These are phyloP conservation scores for Reticulascus tulasneorum DNA, from an alignment of 2,329 filamentous ascomycete species.

Conservation along the genomic window DNA sequence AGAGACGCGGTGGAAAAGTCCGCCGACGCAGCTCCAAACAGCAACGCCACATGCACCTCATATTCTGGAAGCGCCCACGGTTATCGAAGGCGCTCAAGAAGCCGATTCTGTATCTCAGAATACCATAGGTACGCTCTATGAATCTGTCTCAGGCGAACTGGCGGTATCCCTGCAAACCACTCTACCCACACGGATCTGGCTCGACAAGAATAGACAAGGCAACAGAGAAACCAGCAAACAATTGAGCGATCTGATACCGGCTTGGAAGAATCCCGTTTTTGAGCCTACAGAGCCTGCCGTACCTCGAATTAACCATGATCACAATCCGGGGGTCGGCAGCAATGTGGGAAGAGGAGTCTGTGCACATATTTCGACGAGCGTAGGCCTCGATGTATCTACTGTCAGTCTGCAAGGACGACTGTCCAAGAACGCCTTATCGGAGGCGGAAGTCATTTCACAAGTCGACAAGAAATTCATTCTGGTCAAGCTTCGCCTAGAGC, in stretches of 20 bases:
- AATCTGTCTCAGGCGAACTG: too few species aligned
- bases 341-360: conserved; percentile 15
- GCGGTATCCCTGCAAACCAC: too few species aligned
- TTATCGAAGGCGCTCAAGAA: too few species aligned
- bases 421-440: conserved; percentile 56
- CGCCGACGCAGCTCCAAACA: too few species aligned
- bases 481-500: conserved; percentile 43
- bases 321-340: too few species aligned
- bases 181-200: too few species aligned
- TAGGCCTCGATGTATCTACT: background rate
- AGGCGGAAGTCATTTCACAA: conserved; percentile 69
- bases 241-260: conserved; percentile 56
- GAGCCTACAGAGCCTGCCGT: conserved; percentile 41
- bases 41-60: too few species aligned
- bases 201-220: conserved; percentile 5
- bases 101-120: too few species aligned
- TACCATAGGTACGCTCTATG: too few species aligned
- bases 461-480: conserved; percentile 90
- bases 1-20: too few species aligned
- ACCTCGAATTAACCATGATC: conserved; percentile 32
- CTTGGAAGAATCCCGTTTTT: conserved; percentile 78
- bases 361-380: conserved; percentile 11
- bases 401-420: conserved; percentile 40
- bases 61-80: too few species aligned
- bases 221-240: conserved; percentile 37